A percentile compares a stretch with the other conserved stretches of the same genome.
phyloP scores from a whole-genome alignment of 805 yeast species.

The Hanseniaspora lachancei region DNA sequence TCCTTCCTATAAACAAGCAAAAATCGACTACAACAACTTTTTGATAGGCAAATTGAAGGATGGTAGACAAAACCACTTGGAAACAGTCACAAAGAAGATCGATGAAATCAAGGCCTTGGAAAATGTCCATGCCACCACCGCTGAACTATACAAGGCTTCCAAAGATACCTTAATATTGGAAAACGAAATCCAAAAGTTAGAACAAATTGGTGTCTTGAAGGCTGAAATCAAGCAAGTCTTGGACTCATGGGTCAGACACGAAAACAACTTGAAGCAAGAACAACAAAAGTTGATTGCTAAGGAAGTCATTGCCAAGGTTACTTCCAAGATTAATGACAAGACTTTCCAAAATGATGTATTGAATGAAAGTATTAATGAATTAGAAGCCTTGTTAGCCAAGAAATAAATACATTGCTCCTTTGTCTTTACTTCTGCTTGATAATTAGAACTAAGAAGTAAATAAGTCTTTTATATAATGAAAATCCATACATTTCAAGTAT shows the following conservation, averaged over 20 bases:
- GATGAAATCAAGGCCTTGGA: constrained; percentile 74
- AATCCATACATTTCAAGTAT: background rate
- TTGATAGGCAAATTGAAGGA: constrained; percentile 11
- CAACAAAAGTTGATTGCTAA: constrained; percentile 88
- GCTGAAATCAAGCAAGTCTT: constrained; percentile 85
- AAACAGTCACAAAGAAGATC: constrained; percentile 87
- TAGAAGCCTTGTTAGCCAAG: constrained; percentile 66
- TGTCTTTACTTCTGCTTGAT: background rate
- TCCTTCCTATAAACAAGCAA: constrained; percentile 59
- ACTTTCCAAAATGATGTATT: constrained; percentile 89
- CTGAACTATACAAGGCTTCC: constrained; percentile 82
- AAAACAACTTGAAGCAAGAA: constrained; percentile 86
- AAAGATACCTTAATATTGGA: constrained; percentile 94
- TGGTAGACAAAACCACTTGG: constrained; percentile 80
- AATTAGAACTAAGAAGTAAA: background rate
- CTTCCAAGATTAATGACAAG: constrained; percentile 68
- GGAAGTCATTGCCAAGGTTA: constrained; percentile 76
- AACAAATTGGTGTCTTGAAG: constrained; percentile 80
- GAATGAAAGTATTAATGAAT: constrained; percentile 80
- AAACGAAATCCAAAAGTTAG: constrained; percentile 83
- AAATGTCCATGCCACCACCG: constrained; percentile 84
- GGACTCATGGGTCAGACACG: constrained; percentile 98
- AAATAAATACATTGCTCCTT: constrained; percentile 13
- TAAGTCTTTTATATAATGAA: background rate
- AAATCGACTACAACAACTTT: constrained; percentile 9